Evolutionary conservation across 305 asterid species (phyloP).

Genomic region (Solanum chacoense): DNA sequence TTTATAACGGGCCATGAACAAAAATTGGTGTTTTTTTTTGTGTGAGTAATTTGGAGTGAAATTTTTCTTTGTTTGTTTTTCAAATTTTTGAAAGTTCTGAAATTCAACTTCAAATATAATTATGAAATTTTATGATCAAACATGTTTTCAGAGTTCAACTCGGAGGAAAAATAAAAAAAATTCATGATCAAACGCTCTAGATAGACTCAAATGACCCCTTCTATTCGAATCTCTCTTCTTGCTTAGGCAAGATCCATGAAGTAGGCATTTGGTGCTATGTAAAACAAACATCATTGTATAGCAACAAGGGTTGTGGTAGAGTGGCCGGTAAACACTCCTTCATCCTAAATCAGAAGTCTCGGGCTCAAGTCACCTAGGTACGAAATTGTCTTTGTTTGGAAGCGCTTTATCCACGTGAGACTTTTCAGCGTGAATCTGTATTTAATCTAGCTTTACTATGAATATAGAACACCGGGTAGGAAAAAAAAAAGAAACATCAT

Average conservation of each 20-base stretch:
- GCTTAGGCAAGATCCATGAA: neutral
- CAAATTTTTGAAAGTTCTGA: too few species aligned
- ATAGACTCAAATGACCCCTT: neutral
- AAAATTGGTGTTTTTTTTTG: neutral
- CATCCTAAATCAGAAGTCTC: too few species aligned
- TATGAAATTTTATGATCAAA: neutral
- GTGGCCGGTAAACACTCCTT: rapidly evolving
- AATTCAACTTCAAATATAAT: neutral
- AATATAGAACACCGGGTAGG: rapidly evolving
- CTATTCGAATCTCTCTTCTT: neutral
- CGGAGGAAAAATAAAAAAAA: rapidly evolving
- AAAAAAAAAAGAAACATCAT: too few species aligned
- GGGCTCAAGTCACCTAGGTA: rapidly evolving
- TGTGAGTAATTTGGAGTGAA: neutral
- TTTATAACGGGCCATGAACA: neutral
- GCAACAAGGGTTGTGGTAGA: too few species aligned
- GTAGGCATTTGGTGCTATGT: conserved; percentile 4
- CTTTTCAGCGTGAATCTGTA: rapidly evolving
- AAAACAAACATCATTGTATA: neutral
- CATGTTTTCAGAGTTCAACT: neutral
- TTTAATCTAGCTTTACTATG: rapidly evolving
- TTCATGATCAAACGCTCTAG: neutral
- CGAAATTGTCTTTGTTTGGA: rapidly evolving
- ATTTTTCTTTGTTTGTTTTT: too few species aligned
- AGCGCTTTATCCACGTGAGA: too few species aligned